Base-by-base conservation (phyloP, 345 rosid genomes). In the Nephelium lappaceum region DNA sequence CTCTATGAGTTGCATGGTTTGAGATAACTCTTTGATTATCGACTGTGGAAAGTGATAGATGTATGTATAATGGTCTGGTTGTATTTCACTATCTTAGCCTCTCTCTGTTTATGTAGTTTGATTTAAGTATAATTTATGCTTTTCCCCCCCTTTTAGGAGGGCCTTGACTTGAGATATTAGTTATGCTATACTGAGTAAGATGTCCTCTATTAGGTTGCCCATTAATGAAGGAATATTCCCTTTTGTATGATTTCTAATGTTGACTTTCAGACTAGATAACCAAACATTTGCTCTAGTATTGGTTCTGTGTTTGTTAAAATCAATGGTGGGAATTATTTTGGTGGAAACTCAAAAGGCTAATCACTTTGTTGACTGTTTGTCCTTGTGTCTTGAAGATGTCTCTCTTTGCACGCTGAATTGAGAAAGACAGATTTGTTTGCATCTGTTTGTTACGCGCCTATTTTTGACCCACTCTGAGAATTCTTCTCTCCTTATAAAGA, bases 331-430 rank as follows among this genome's bases (percentile, higher is more conserved):
- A 27, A 72, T 15, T 49, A 55, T n/a, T 58, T 65, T 11, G 21
- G 14, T 73, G 68, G 64, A 61, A 42, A 66, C 77, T 61, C 57
- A 21, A 38, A 57, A 72, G 27, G 36, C 12, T 21, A 73, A 42
- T 41, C 21, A 61, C 68, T 61, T 60, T 60, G 27, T 23, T 42
- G 41, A 61, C 57, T 24, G 49, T 73, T 73, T n/a, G 57, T 61
- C 68, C n/a, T 73, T 73, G 14, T 60, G 55, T 66, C 45, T 21
- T 21, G 55, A 27, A 39, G 43, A 60, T 19, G 72, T 76, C 76
- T 80, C 25, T 49, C 12, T 61, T 55, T n/a, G 53, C 78, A 72
- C 58, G 68, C 83, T 57, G 69, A 77, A 71, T 24, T n/a, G 80
- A 77, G 72, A 68, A 47, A 55, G 77, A 47, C 77, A 51, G 31